These are phyloP conservation scores for Bothriochloa decipiens DNA, from an alignment of 176 grass and related monocot genomes.

Conservation along the genomic window DNA sequence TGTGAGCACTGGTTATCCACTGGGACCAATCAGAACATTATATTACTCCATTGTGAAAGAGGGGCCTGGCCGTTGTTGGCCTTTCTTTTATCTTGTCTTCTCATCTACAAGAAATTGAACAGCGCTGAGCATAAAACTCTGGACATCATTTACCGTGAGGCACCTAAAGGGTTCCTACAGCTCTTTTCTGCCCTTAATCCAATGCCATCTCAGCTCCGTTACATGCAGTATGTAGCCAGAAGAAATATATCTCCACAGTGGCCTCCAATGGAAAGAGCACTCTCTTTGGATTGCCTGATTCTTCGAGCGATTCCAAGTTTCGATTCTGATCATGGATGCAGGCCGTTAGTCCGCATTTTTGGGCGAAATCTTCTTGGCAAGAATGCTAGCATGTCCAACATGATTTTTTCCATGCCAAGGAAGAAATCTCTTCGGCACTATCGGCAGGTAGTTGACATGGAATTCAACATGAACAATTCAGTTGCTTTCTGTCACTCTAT, in stretches of 20 bases:
- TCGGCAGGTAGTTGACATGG: constrained; percentile 62
- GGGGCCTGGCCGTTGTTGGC: constrained; percentile 92
- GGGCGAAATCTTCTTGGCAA: constrained; percentile 75
- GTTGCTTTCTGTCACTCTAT: constrained; percentile 34
- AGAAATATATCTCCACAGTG: constrained; percentile 90
- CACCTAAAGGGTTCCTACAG: constrained; percentile 89
- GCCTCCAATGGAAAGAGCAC: constrained; percentile 82
- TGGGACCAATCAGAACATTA: constrained; percentile 78
- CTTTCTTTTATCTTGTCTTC: constrained; percentile 88
- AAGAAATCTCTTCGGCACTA: constrained; percentile 91
- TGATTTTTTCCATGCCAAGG: constrained; percentile 89
- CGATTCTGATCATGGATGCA: constrained; percentile 88
- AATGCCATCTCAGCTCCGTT: constrained; percentile 91
- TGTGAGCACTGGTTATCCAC: constrained; percentile 78
- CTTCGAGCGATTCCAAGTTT: constrained; percentile 91
- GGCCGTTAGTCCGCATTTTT: constrained; percentile 90
- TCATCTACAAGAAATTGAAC: constrained; percentile 87
- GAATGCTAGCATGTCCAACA: constrained; percentile 56
- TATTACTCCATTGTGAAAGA: constrained; percentile 94
- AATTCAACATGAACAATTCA: constrained; percentile 30
- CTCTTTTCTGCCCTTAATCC: constrained; percentile 94
- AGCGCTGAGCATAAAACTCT: constrained; percentile 82
- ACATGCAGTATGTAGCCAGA: constrained; percentile 94
- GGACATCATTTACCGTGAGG: constrained; percentile 89
- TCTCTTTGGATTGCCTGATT: constrained; percentile 97